These are phyloP conservation scores for Diversispora epigaea DNA, from an alignment of 192 early-diverging fungal species.

Conservation along the genomic window DNA sequence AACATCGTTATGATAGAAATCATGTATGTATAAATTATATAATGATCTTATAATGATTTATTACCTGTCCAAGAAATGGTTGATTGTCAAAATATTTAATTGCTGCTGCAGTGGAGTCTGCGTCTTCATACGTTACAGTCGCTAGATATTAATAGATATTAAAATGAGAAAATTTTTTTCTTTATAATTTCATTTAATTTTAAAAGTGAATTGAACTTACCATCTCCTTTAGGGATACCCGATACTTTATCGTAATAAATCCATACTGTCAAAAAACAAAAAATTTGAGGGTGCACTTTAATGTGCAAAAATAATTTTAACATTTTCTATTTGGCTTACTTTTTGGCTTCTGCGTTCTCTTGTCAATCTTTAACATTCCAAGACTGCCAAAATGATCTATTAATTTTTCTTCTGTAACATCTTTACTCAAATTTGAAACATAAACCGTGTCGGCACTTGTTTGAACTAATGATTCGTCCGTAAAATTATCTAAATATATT, in stretches of 20 bases:
- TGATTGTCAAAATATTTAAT: slow-evolving; percentile 74
- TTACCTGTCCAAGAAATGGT: slow-evolving; percentile 42
- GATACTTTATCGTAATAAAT: slow-evolving; percentile 67
- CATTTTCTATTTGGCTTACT: slow-evolving; percentile 41
- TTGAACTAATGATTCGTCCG: slow-evolving; percentile 41
- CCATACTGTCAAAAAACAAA: slow-evolving; percentile 52
- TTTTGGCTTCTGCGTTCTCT: slow-evolving; percentile 59
- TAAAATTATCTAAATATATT: slow-evolving; percentile 5
- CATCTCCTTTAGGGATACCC: slow-evolving; percentile 70
- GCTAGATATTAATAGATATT: slow-evolving; percentile 36
- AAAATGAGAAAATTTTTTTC: too few relatives aligned
- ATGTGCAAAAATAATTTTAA: neutral
- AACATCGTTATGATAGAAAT: slow-evolving; percentile 43
- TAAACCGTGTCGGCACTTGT: slow-evolving; percentile 68
- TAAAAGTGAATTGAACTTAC: slow-evolving; percentile 33
- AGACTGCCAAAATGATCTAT: slow-evolving; percentile 65
- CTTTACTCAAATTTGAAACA: slow-evolving; percentile 61
- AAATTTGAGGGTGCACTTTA: neutral
- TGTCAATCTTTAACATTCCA: slow-evolving; percentile 72
- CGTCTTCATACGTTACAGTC: slow-evolving; percentile 77
- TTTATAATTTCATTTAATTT: too few relatives aligned
- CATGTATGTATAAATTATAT: slow-evolving; percentile 7
- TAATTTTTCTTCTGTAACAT: slow-evolving; percentile 62
- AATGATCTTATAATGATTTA: slow-evolving; percentile 8
- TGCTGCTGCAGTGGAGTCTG: slow-evolving; percentile 64